phyloP scores from a whole-genome alignment of 1,139 yeast species.

The Pneumocystis carinii region DNA sequence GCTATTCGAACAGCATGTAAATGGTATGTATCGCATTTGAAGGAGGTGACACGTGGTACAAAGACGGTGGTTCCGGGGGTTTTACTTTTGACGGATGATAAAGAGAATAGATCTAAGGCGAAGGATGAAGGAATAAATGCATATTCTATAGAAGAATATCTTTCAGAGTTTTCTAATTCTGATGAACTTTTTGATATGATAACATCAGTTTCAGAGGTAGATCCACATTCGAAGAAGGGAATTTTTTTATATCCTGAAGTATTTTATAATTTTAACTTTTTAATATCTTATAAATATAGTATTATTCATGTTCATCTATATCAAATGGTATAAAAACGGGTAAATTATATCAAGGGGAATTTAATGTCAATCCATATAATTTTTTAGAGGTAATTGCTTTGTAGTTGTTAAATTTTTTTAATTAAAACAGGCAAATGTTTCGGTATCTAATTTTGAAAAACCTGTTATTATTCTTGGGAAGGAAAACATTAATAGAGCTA shows the following conservation, averaged over 20 bases:
- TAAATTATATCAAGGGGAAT: slow-evolving; percentile 68
- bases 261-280: not conserved
- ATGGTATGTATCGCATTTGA: slow-evolving; percentile 61
- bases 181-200: slow-evolving; percentile 66
- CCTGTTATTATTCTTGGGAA: slow-evolving; percentile 75
- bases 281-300: slow-evolving; percentile 18
- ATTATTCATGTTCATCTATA: slow-evolving; percentile 63
- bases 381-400: slow-evolving; percentile 59
- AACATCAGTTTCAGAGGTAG: slow-evolving; percentile 37
- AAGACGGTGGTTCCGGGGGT: slow-evolving; percentile 34
- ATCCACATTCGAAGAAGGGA: slow-evolving; percentile 25
- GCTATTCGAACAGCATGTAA: slow-evolving; percentile 63
- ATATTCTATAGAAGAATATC: slow-evolving; percentile 34
- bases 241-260: slow-evolving; percentile 53
- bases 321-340: slow-evolving; percentile 87
- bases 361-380: slow-evolving; percentile 72
- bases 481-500: slow-evolving; percentile 73
- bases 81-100: slow-evolving; percentile 65
- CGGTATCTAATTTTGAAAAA: slow-evolving; percentile 56
- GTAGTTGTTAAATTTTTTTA: not conserved
- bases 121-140: slow-evolving; percentile 32
- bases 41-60: slow-evolving; percentile 17
- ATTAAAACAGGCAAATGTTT: slow-evolving; percentile 26
- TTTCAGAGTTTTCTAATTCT: slow-evolving; percentile 59
- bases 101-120: slow-evolving; percentile 49